Base-by-base conservation (phyloP, 2,329 filamentous ascomycete species). In the Didymella exigua region DNA sequence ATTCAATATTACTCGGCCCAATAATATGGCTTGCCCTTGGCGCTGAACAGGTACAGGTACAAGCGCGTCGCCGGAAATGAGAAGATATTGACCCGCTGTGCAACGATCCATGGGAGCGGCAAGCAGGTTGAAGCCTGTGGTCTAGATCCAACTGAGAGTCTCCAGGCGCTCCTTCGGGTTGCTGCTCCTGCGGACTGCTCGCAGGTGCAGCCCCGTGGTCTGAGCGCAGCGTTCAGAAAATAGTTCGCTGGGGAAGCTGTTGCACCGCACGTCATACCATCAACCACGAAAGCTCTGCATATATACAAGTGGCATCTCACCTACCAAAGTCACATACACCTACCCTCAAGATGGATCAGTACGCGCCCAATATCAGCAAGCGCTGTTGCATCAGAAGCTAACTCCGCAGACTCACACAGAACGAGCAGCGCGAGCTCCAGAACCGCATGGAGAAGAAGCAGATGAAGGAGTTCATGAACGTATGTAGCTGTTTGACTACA, bases 391-490 rank as follows among this genome's bases (percentile, higher is more conserved):
- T 4, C 30, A 8, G 24, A 44, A 50, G 49, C 63, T 68, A 59
- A 70, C 52, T 40, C 8, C 16, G 44, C 69, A 89, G 87, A 68
- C 89, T 96, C 75, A 90, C 85, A 67, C 75, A 83, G 70, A 77
- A 86, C 70, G 93, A 98, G 83, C 90, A 96, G 82, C 90, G 91
- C 80, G 91, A 95, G 84, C 89, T 99, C 75, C 89, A 96, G 79
- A 81, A 86, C 80, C 91, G 95, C 78, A 93, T 99, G 86, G 92
- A 98, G 82, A 90, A 90, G 81, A 96, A 95, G 80, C 95, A 99
- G 81, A 91, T 99, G 84, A 96, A 96, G 82, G 93, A 98, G 76
- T 98, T 99, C 76, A 96, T 98, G 89, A 90, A 86, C 71, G 95
- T 98, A 84, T 18, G 52, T 41, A 68, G 91, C 31, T 18, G 2